Evolutionary conservation across 495 filamentous ascomycete genomes (phyloP).

Genomic region (Penicillium robsamsonii): DNA sequence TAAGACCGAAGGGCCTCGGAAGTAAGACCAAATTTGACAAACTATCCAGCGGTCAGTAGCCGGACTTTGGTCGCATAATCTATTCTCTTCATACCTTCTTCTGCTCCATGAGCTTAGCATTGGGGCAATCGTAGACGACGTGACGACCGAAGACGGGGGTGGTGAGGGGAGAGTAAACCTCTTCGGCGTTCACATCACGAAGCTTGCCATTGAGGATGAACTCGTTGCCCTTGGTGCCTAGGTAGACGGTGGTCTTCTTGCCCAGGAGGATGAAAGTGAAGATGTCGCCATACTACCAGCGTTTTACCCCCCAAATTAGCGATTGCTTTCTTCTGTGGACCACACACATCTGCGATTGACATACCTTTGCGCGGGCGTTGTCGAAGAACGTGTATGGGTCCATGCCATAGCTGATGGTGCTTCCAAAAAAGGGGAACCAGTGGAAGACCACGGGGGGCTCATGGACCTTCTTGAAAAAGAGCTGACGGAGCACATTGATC

Average conservation of each 20-base stretch:
- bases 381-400: slow-evolving; percentile 64
- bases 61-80: background rate
- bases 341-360: slow-evolving; percentile 2
- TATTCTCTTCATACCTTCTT: slow-evolving; percentile 52
- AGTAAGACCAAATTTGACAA: slow-evolving; percentile 65
- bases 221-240: slow-evolving; percentile 61
- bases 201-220: slow-evolving; percentile 63
- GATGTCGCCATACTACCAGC: slow-evolving; percentile 58
- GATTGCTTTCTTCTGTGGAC: background rate
- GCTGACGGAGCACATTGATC: slow-evolving; percentile 66
- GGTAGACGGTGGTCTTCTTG: slow-evolving; percentile 59
- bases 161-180: slow-evolving; percentile 60
- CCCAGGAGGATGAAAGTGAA: slow-evolving; percentile 65
- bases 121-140: slow-evolving; percentile 66
- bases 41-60: slow-evolving; percentile 37
- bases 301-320: slow-evolving; percentile 13
- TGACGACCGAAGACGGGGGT: slow-evolving; percentile 62
- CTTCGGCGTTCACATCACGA: slow-evolving; percentile 61
- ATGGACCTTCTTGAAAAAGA: slow-evolving; percentile 65
- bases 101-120: slow-evolving; percentile 67
- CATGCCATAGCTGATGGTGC: slow-evolving; percentile 63
- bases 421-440: slow-evolving; percentile 62
- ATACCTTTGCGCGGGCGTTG: slow-evolving; percentile 51
- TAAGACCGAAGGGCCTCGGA: slow-evolving; percentile 62
- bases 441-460: slow-evolving; percentile 65